phyloP scores from a whole-genome alignment of 306 rosid species.

The Vicia faba region DNA sequence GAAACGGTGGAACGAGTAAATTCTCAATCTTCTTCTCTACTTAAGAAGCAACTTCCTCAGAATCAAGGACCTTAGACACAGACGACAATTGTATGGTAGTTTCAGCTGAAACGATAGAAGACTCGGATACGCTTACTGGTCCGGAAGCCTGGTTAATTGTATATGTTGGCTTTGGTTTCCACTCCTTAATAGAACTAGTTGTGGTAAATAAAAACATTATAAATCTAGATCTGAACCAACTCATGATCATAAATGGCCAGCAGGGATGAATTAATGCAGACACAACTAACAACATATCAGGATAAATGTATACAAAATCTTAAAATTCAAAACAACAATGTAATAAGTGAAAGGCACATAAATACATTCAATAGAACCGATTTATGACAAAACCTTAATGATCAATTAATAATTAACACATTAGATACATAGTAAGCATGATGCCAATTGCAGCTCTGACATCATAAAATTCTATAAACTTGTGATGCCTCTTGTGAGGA shows the following conservation, averaged over 20 bases:
- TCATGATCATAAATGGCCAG: constrained; percentile 4
- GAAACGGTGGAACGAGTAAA: constrained; percentile 67
- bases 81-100: constrained; percentile 46
- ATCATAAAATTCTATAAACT: constrained; percentile 93
- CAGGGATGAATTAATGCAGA: background rate
- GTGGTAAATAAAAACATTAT: constrained; percentile 48
- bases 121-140: constrained; percentile 57
- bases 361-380: constrained; percentile 6
- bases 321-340: constrained; percentile 12
- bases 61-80: constrained; percentile 56
- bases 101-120: constrained; percentile 46
- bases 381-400: background rate
- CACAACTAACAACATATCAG: background rate
- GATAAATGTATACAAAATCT: constrained; percentile 10
- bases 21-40: constrained; percentile 75
- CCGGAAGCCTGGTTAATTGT: constrained; percentile 55
- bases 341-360: background rate
- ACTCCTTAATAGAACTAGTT: constrained; percentile 92
- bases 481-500: constrained; percentile 98
- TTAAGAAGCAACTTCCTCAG: constrained; percentile 67
- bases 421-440: background rate
- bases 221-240: constrained; percentile 38
- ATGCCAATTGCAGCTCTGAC: constrained; percentile 70
- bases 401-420: constrained; percentile 14
- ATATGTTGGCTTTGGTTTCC: constrained; percentile 87